A percentile compares a stretch with the other conserved stretches of the same genome.
phyloP scores from a whole-genome alignment of 2,329 filamentous ascomycete genomes.

The Penicillium brevicompactum region DNA sequence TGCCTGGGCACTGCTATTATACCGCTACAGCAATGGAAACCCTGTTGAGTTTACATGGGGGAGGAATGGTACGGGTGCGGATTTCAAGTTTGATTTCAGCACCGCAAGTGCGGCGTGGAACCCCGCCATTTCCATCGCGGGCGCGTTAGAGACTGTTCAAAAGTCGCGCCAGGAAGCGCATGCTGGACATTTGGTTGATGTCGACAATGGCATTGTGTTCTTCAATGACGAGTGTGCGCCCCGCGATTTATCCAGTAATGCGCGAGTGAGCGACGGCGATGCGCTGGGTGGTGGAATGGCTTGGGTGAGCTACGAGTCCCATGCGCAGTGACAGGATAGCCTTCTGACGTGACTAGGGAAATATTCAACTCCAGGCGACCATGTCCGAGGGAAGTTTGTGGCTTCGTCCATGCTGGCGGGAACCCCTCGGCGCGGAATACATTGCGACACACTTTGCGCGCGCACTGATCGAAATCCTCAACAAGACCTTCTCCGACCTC shows the following conservation, averaged over 20 bases:
- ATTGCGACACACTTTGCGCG: constrained; percentile 10
- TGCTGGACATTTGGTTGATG: background rate
- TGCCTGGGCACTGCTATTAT: constrained; percentile 9
- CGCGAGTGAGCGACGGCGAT: constrained; percentile 10
- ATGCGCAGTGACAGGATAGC: background rate
- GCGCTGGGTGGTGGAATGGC: constrained; percentile 10
- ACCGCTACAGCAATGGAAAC: constrained; percentile 12
- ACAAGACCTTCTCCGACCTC: constrained; percentile 2
- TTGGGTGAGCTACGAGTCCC: background rate
- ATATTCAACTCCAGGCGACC: constrained; percentile 12
- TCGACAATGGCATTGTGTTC: constrained; percentile 6
- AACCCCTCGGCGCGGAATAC: constrained; percentile 11
- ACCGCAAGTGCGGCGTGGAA: constrained; percentile 1
- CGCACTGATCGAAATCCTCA: constrained; percentile 11
- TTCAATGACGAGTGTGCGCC: constrained; percentile 12
- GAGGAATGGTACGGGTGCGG: constrained; percentile 4
- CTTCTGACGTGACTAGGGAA: constrained; percentile 3
- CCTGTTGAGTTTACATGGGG: constrained; percentile 10
- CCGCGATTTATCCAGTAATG: constrained; percentile 6
- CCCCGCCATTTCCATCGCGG: background rate
- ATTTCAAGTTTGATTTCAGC: constrained; percentile 6
- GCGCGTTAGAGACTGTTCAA: background rate
- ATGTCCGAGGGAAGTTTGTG: constrained; percentile 9
- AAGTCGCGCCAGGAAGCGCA: constrained; percentile 6
- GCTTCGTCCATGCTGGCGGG: constrained; percentile 12